Percentiles rank a stretch among this genome's conserved stretches.
These are phyloP conservation scores for Paramecium bursaria DNA, from an alignment of 73 alveolate species.

Conservation along the genomic window DNA sequence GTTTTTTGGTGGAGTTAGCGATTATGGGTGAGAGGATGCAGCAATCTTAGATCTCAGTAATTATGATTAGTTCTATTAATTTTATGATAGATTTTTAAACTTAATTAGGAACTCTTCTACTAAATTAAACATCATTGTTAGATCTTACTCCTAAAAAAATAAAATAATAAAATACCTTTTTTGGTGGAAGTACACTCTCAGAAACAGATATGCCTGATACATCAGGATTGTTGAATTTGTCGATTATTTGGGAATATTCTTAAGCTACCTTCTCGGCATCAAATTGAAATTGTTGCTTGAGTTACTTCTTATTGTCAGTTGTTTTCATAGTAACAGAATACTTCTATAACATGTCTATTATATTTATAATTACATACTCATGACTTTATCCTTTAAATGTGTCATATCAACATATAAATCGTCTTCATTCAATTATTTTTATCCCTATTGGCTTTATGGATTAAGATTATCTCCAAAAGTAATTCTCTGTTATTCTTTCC, in stretches of 20 bases:
- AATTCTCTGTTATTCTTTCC: too few species aligned
- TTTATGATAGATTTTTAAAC: constrained; percentile 15
- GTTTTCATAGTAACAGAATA: constrained; percentile 15
- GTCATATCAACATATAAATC: constrained; percentile 43
- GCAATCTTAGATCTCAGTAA: neutral
- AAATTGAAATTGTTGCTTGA: neutral
- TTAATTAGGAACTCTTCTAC: constrained; percentile 28
- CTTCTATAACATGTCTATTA: constrained; percentile 21
- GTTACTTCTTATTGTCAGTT: neutral
- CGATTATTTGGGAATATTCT: constrained; percentile 31
- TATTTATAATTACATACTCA: neutral
- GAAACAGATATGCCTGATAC: constrained; percentile 34
- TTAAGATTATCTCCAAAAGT: constrained; percentile 39
- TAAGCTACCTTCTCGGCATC: constrained; percentile 43
- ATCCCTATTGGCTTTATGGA: constrained; percentile 14
- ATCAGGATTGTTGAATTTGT: constrained; percentile 46
- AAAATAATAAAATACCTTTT: neutral
- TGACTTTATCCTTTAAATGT: constrained; percentile 37
- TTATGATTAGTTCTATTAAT: constrained; percentile 9
- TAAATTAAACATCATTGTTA: constrained; percentile 15
- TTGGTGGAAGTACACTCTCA: constrained; percentile 8
- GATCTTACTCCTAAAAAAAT: constrained; percentile 21
- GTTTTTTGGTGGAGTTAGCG: too few species aligned
- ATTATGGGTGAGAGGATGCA: too few species aligned
- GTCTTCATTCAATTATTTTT: neutral